Percentiles rank a stretch among this genome's conserved stretches.
Conservation (phyloP, 352 stramenopile species). For the Phytopythium mirpurense region DNA sequence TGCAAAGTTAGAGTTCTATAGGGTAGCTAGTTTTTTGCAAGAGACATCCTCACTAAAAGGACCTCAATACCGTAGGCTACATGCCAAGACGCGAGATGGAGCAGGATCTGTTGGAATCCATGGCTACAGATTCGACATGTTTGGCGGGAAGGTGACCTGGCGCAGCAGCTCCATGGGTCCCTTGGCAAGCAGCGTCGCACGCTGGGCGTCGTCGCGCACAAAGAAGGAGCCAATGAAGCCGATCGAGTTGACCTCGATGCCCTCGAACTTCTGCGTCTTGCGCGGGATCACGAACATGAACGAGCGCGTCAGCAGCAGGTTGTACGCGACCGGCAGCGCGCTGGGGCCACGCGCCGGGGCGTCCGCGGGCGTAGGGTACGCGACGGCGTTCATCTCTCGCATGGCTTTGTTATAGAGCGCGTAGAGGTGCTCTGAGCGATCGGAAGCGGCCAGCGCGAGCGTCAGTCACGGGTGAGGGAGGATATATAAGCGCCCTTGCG, state of each 20-base stretch:
- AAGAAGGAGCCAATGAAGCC: constrained; percentile 83
- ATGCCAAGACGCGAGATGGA: too few relatives aligned
- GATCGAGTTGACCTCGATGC: constrained; percentile 84
- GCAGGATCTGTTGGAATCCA: too few relatives aligned
- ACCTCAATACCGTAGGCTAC: too few relatives aligned
- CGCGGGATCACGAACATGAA: constrained; percentile 71
- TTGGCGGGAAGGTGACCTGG: constrained; percentile 54
- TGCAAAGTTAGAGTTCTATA: too few relatives aligned
- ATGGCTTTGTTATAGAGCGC: constrained; percentile 47
- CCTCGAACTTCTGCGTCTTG: constrained; percentile 36
- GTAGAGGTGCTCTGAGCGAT: constrained; percentile 22
- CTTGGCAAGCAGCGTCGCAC: constrained; percentile 41
- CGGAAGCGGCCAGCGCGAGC: neutral
- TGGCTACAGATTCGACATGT: neutral
- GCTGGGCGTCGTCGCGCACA: constrained; percentile 54
- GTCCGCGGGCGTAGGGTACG: constrained; percentile 21
- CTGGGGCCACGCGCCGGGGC: neutral
- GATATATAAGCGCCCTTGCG: too few relatives aligned
- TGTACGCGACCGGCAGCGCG: constrained; percentile 53
- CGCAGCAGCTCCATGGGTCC: constrained; percentile 55
- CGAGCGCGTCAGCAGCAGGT: constrained; percentile 64
- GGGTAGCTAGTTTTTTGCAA: too few relatives aligned
- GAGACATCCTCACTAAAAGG: too few relatives aligned
- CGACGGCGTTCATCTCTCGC: constrained; percentile 30
- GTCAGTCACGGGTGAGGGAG: neutral